phyloP scores from a whole-genome alignment of 768 basidiomycete species.

The Mycena olivaceomarginata region DNA sequence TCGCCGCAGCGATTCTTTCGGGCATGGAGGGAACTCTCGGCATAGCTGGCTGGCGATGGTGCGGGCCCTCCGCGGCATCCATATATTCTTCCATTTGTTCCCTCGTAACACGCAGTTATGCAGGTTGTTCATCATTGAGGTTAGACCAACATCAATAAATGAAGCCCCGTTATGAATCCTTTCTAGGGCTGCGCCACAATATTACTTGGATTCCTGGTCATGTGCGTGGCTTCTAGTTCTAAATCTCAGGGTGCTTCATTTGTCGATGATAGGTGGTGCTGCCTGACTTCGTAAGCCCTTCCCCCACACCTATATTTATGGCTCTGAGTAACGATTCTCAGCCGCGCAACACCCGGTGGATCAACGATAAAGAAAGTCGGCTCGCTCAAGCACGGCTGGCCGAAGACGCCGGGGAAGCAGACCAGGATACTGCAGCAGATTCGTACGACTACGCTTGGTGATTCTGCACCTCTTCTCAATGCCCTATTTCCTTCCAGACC shows the following conservation, averaged over 20 bases:
- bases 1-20: conserved; percentile 85
- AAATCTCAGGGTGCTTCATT: background rate
- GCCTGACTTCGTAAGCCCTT: conserved; percentile 70
- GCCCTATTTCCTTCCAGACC: conserved; percentile 48
- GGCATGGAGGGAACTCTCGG: conserved; percentile 82
- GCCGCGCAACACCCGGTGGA: conserved; percentile 68
- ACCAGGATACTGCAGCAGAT: conserved; percentile 60
- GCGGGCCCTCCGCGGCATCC: background rate
- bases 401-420: conserved; percentile 68
- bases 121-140: conserved; percentile 86
- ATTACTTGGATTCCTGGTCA: conserved; percentile 70
- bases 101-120: conserved; percentile 4
- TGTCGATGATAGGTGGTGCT: conserved; percentile 66
- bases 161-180: background rate
- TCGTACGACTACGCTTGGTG: conserved; percentile 56
- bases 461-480: background rate
- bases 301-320: background rate
- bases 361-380: conserved; percentile 59
- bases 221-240: conserved; percentile 59
- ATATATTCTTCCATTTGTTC: conserved; percentile 35
- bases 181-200: conserved; percentile 79
- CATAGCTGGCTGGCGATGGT: conserved; percentile 85
- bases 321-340: conserved; percentile 27
- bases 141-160: background rate
- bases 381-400: conserved; percentile 68